Base-by-base conservation (phyloP, 2,329 filamentous ascomycete genomes). In the Cladobotryum mycophilum region DNA sequence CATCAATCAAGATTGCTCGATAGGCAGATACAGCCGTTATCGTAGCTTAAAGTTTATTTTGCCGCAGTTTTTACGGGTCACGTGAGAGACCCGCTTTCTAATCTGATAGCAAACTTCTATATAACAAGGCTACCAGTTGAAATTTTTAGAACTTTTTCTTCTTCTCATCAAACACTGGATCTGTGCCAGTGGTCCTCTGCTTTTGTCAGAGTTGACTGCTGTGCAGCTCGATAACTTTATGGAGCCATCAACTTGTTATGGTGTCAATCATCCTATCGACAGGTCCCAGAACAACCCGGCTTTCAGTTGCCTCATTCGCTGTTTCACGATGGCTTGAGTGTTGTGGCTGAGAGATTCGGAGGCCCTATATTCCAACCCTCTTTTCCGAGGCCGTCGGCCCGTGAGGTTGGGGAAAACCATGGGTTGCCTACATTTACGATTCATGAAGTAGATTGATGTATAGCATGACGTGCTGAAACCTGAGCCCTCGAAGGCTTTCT, bases 321-420 rank as follows among this genome's bases (percentile, higher is more conserved):
- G 68, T 73, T 61, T 73, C 71, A 76, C 78, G 76, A 57, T 44
- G 58, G 55, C 61, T 74, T 85, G 85, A 89, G 80, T 80, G 81
- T 79, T 77, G 79, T 75, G 73, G 73, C 74, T 72, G 67, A 67
- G 69, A 58, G 58, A 68, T 71, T 72, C 71, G 75, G 74, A 76
- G 84, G 79, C 80, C 80, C 83, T 82, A 91, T 90, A 92, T 92
- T 92, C 86, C 87, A 84, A 76, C 73, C 84, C 88, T 82, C 80
- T 89, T 89, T 82, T 80, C 88, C 82, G 80, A 93, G 87, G 81
- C 86, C 88, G 84, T 95, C 76, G 88, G 86, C 83, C 80, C 60
- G 74, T 95, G 88, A 92, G 81, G 88, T 85, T 86, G 81, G 84
- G 86, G 87, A 84, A 81, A 92, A 92, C 86, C 88, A 91, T 92